Evolutionary conservation across 805 yeast genomes (phyloP), one percentile per base, ranked within the genome.

Genomic region (Tetrapisispora pingtungensis): DNA sequence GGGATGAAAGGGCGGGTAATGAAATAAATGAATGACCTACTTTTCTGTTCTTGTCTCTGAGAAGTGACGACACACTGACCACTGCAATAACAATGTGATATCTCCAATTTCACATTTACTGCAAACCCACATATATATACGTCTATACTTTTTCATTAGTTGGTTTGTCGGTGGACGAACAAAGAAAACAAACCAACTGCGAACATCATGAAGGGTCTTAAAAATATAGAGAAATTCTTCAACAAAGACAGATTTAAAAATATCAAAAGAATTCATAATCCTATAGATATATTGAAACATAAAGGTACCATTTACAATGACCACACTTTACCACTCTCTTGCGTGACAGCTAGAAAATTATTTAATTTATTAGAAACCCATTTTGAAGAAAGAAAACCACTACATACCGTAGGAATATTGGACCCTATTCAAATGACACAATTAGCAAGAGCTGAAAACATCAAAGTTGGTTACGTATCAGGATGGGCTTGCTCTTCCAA

Each of bases 371-470:
- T 79, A 17, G 58, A 69, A 14, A 59, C 61, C 36, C 65, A 74
- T 17, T 68, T 69, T 41, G 50, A 58, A 14, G 64, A 69, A 26
- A 61, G 64, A 14, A 54, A 58, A 30, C 82, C 84, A 0, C 70
- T 75, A 24, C 75, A 74, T 52, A 77, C 82, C 0, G 57, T 78
- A 42, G 84, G 85, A 1, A 72, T 76, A 2, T 72, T 75, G 31
- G 85, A 79, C 49, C 83, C 84, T 3, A 74, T 75, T 7, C 81
- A 78, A 47, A 73, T 78, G 71, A 58, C 81, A 5, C 83, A 79
- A 53, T 65, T 72, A 48, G 73, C 77, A 2, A 64, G 63, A 43
- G 57, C 59, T 41, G 57, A 59, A 19, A 71, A 74, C 48, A 76
- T 76, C 53, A 77, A 73, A 53, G 74, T 68, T 18, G 67, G 71